Evolutionary conservation across 176 grass and related monocot genomes (phyloP), one percentile per base, ranked within the genome.

Genomic region (Puya raimondii): DNA sequence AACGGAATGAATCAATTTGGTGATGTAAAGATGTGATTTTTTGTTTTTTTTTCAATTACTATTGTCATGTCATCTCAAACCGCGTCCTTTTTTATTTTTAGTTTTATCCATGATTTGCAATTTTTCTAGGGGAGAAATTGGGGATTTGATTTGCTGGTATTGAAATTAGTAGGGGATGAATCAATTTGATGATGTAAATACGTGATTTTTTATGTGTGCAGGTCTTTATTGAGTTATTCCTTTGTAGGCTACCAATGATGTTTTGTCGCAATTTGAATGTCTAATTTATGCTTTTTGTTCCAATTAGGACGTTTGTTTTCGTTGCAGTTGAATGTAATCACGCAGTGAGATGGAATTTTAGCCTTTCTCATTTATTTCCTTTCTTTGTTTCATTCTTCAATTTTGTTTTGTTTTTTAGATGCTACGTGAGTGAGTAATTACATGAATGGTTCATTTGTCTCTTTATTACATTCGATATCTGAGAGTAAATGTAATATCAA

Each of bases 121-220:
- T 7, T n/a, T 61, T 61, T 66, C 1, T 63, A 17, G 56, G 47
- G 42, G 11, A 42, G 33, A 22, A 12, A 29, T 53, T 64, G 29
- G 11, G 1, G 9, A 73, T 63, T 50, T 76, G 18, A 18, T 76
- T 76, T 29, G 26, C 49, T 23, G 65, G 76, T 74, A 59, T 82
- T 49, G 17, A 2, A 6, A 23, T 54, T 74, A n/a, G 15, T 2
- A 48, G 23, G 18, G 65, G 50, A 33, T 73, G 11, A 27, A 65
- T 23, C 75, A 68, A 72, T 72, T 69, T 11, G 53, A 17, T 66
- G 64, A 17, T 27, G 12, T 18, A 53, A 49, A 57, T 33, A 53
- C 57, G 25, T n/a, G 72, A 80, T 78, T 72, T 87, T 77, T 2
- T 50, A 69, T 70, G n/a, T 66, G 47, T 23, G 14, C 10, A 22